A percentile compares a stretch with the other conserved stretches of the same genome.
phyloP scores from a whole-genome alignment of 2,329 filamentous ascomycete genomes.

The Sporothrix mexicana region DNA sequence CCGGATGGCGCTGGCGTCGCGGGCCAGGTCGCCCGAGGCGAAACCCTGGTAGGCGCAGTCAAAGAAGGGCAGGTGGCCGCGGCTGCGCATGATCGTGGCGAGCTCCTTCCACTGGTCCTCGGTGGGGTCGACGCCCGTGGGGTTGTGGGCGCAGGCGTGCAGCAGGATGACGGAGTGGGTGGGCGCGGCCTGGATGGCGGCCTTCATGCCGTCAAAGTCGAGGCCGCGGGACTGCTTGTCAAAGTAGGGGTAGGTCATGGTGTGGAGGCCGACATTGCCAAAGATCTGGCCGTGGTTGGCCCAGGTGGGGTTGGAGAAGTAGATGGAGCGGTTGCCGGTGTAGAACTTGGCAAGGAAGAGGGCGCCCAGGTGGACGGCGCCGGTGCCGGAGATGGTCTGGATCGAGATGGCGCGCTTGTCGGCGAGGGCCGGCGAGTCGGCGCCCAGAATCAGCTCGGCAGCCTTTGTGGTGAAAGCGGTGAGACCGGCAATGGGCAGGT shows the following conservation, averaged over 20 bases:
- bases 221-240: conserved; percentile 85
- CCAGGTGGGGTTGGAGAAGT: conserved; percentile 96
- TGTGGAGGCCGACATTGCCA: conserved; percentile 79
- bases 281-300: conserved; percentile 99
- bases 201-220: conserved; percentile 88
- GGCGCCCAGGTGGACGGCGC: conserved; percentile 89
- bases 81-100: conserved; percentile 74
- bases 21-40: conserved; percentile 83
- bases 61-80: conserved; percentile 96
- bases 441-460: conserved; percentile 85
- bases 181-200: conserved; percentile 71
- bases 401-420: conserved; percentile 83
- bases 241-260: conserved; percentile 93
- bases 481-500: conserved; percentile 93
- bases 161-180: conserved; percentile 85
- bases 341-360: conserved; percentile 96
- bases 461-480: conserved; percentile 85
- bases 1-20: conserved; percentile 89
- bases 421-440: conserved; percentile 77
- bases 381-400: conserved; percentile 97
- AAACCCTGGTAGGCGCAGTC: conserved; percentile 98
- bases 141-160: conserved; percentile 97
- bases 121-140: conserved; percentile 94
- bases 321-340: conserved; percentile 74
- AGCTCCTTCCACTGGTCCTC: conserved; percentile 94